Percentiles rank a stretch among this genome's conserved stretches.
These are phyloP conservation scores for Brassica hybrid DNA, from an alignment of 441 rosid species.

Conservation along the genomic window DNA sequence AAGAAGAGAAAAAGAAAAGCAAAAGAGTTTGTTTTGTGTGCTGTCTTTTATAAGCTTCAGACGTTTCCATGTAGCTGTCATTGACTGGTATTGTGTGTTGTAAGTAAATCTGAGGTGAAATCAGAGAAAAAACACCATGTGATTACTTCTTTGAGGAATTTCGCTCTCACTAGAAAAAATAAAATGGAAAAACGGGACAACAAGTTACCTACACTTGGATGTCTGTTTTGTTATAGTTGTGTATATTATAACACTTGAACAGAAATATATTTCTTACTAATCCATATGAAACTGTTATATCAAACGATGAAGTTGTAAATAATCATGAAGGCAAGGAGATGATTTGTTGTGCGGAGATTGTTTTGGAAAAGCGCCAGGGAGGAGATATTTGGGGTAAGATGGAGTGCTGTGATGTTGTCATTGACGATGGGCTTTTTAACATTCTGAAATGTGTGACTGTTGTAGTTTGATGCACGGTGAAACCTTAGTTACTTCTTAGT, in stretches of 20 bases:
- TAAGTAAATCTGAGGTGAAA: slow-evolving; percentile 29
- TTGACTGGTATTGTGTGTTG: slow-evolving; percentile 23
- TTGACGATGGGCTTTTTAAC: no score
- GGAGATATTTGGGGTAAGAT: no score
- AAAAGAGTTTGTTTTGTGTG: slow-evolving; percentile 18
- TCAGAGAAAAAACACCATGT: slow-evolving; percentile 23
- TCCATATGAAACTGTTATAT: neutral
- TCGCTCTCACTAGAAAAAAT: slow-evolving; percentile 14
- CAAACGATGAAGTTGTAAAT: neutral
- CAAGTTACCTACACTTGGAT: neutral
- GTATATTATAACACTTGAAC: neutral
- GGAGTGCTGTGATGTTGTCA: no score
- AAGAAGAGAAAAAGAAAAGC: no score
- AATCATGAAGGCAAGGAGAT: no score
- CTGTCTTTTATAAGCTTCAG: slow-evolving; percentile 22
- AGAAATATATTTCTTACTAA: neutral
- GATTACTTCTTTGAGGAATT: slow-evolving; percentile 15
- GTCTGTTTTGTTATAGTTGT: neutral
- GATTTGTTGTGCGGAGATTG: no score
- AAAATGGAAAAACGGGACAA: neutral
- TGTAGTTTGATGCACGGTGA: no score
- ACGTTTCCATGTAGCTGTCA: slow-evolving; percentile 11
- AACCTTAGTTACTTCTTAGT: no score
- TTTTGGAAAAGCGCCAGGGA: no score
- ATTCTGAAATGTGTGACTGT: no score